A percentile compares a stretch with the other conserved stretches of the same genome.
These are phyloP conservation scores for Microdochium bolleyi DNA, from an alignment of 2,329 filamentous ascomycete genomes.

Conservation along the genomic window DNA sequence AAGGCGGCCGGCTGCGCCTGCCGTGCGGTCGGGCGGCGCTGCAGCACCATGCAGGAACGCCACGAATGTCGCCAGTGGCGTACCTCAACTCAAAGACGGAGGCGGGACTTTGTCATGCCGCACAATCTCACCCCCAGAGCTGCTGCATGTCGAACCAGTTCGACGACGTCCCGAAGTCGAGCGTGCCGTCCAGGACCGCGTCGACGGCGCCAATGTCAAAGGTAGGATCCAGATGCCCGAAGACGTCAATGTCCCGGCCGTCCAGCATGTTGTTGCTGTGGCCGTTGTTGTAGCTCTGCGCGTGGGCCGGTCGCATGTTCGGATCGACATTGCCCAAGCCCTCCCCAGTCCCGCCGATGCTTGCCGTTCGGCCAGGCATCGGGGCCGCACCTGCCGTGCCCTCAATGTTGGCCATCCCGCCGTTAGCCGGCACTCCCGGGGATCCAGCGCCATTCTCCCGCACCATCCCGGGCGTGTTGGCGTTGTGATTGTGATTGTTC, in stretches of 20 bases:
- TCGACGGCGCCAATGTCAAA: slow-evolving; percentile 47
- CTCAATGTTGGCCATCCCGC: background rate
- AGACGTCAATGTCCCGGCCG: slow-evolving; percentile 42
- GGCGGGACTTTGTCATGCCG: too few relatives aligned
- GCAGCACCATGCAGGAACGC: background rate
- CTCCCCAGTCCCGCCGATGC: background rate
- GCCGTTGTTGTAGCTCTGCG: slow-evolving; percentile 15
- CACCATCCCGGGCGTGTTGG: slow-evolving; percentile 5
- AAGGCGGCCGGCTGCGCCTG: too few relatives aligned
- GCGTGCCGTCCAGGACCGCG: slow-evolving; percentile 43
- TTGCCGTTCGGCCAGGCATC: too few relatives aligned
- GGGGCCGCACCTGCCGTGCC: background rate
- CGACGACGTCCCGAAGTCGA: slow-evolving; percentile 44
- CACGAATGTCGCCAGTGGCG: background rate
- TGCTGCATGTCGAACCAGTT: slow-evolving; percentile 36
- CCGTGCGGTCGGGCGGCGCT: too few relatives aligned
- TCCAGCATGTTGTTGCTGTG: slow-evolving; percentile 34
- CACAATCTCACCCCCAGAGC: slow-evolving; percentile 13
- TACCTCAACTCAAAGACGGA: too few relatives aligned
- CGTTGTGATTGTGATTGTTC: slow-evolving; percentile 15
- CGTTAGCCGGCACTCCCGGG: background rate
- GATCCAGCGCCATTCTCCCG: background rate
- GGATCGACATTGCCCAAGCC: background rate
- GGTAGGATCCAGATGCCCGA: slow-evolving; percentile 45
- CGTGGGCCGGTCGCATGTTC: background rate